Percentiles rank a stretch among this genome's conserved stretches.
phyloP scores from a whole-genome alignment of 345 rosid genomes.

The Moricandia moricandioides region DNA sequence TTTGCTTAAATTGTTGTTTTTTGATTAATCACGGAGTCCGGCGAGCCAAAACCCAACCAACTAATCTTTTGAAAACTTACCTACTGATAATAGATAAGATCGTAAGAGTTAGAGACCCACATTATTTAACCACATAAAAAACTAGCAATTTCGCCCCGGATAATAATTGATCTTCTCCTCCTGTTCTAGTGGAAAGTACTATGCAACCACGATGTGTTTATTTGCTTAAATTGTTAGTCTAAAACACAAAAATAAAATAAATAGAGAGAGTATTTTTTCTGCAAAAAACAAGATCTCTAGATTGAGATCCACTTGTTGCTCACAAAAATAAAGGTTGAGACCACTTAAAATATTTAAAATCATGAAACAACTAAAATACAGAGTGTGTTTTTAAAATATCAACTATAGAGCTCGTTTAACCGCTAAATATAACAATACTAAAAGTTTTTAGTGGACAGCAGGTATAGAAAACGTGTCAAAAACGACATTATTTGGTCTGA shows the following conservation, averaged over 20 bases:
- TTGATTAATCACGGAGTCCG: too few species aligned
- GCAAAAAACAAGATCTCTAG: not conserved
- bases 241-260: not conserved
- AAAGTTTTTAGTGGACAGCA: constrained; percentile 3
- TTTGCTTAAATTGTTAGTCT: too few species aligned
- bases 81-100: too few species aligned
- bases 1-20: not conserved
- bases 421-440: not conserved
- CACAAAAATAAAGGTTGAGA: too few species aligned
- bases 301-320: not conserved
- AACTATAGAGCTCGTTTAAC: not conserved
- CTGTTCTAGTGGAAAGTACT: too few species aligned
- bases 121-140: too few species aligned
- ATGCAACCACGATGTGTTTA: too few species aligned
- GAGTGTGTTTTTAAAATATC: not conserved
- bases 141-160: too few species aligned
- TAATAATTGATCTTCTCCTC: too few species aligned
- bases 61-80: too few species aligned
- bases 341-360: not conserved
- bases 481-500: not conserved
- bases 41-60: too few species aligned
- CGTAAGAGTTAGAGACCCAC: too few species aligned
- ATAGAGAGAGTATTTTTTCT: not conserved
- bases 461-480: constrained; percentile 18
- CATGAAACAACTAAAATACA: not conserved